These are phyloP conservation scores for Cladobotryum mycophilum DNA, from an alignment of 2,329 filamentous ascomycete genomes.

Conservation along the genomic window DNA sequence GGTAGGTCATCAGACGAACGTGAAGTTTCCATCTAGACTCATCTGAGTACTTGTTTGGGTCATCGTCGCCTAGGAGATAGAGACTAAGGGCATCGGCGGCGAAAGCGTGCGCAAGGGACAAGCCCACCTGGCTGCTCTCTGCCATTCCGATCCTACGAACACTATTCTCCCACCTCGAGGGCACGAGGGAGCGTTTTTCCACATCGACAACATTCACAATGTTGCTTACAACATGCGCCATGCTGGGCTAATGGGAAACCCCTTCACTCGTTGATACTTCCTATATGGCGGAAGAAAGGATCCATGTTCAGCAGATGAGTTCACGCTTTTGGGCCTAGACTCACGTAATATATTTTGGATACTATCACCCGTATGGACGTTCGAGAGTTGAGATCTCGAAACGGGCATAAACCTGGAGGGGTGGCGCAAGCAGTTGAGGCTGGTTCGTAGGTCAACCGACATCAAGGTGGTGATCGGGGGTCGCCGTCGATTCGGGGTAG, in stretches of 20 bases:
- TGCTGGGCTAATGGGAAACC: slow-evolving; percentile 2
- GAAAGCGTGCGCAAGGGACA: slow-evolving; percentile 71
- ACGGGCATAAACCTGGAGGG: slow-evolving; percentile 52
- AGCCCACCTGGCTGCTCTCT: slow-evolving; percentile 66
- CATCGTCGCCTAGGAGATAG: slow-evolving; percentile 69
- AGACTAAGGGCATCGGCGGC: slow-evolving; percentile 65
- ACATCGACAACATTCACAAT: slow-evolving; percentile 13
- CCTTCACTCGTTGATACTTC: slow-evolving; percentile 9
- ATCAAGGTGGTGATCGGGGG: slow-evolving; percentile 42
- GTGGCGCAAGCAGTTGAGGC: slow-evolving; percentile 50
- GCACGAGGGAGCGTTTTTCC: slow-evolving; percentile 40
- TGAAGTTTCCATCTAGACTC: slow-evolving; percentile 72
- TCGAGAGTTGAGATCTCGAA: slow-evolving; percentile 49
- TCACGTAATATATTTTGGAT: slow-evolving; percentile 47
- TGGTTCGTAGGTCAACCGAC: slow-evolving; percentile 52
- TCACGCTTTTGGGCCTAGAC: slow-evolving; percentile 14
- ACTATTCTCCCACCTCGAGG: slow-evolving; percentile 45
- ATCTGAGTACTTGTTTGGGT: slow-evolving; percentile 55
- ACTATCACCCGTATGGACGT: slow-evolving; percentile 51
- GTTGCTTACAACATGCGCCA: slow-evolving; percentile 12
- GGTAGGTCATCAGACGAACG: slow-evolving; percentile 69
- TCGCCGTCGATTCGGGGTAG: slow-evolving; percentile 4
- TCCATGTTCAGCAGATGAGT: slow-evolving; percentile 1
- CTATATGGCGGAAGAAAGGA: slow-evolving; percentile 4
- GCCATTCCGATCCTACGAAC: slow-evolving; percentile 58